phyloP scores from a whole-genome alignment of 1,284 basidiomycete genomes.

The Wolfiporia cocos region DNA sequence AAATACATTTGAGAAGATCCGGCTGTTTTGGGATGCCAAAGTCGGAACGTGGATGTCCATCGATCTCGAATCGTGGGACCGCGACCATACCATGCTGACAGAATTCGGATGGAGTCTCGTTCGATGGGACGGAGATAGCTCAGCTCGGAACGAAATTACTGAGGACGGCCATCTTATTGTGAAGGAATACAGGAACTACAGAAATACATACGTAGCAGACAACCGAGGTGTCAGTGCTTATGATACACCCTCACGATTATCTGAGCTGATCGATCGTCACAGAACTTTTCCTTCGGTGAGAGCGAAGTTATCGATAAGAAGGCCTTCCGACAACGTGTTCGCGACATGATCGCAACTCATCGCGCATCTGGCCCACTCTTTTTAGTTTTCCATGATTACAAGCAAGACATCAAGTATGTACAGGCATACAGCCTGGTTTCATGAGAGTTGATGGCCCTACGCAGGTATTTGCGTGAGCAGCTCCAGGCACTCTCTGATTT shows the following conservation, averaged over 20 bases:
- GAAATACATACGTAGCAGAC: constrained; percentile 56
- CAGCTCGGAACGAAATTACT: constrained; percentile 21
- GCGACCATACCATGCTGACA: constrained; percentile 61
- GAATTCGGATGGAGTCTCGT: constrained; percentile 71
- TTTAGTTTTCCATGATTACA: constrained; percentile 73
- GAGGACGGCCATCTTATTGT: constrained; percentile 61
- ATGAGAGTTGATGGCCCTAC: background rate
- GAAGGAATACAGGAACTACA: constrained; percentile 49
- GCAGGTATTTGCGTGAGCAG: constrained; percentile 46
- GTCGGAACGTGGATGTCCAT: constrained; percentile 66
- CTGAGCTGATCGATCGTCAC: background rate
- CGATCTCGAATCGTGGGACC: constrained; percentile 79
- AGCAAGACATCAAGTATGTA: constrained; percentile 65
- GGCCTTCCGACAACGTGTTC: constrained; percentile 47
- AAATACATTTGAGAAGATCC: constrained; percentile 57
- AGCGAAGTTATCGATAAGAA: constrained; percentile 47
- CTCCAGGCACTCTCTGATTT: constrained; percentile 51
- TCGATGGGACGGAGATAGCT: constrained; percentile 45
- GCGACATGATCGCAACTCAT: constrained; percentile 39
- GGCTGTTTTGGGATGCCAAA: constrained; percentile 55
- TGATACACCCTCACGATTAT: too few species aligned
- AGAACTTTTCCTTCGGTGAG: constrained; percentile 65
- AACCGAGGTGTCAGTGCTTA: constrained; percentile 45
- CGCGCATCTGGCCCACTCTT: constrained; percentile 55
- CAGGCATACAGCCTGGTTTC: background rate